Conservation (phyloP, 306 rosid species). For the Vigna unguiculata region DNA sequence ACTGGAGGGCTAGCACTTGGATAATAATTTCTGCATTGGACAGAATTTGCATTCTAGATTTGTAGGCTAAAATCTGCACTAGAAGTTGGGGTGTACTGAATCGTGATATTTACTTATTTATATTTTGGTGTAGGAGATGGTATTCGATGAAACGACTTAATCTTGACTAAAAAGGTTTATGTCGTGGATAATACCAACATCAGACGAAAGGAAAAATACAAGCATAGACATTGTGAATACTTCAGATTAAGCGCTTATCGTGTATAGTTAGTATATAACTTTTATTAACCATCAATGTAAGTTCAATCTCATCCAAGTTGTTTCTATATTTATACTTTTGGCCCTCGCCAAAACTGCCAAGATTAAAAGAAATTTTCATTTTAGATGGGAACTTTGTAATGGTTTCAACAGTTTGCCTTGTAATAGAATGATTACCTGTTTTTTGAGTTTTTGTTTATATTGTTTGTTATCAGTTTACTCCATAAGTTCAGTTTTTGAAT, state of each 20-base stretch:
- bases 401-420: conserved; percentile 42
- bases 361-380: conserved; percentile 42
- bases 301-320: conserved; percentile 45
- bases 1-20: background rate
- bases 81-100: conserved; percentile 16
- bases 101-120: conserved; percentile 1
- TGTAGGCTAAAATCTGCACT: conserved; percentile 15
- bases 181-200: conserved; percentile 70
- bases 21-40: background rate
- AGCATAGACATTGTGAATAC: conserved; percentile 66
- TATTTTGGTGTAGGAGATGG: conserved; percentile 72
- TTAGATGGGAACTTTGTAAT: conserved; percentile 39
- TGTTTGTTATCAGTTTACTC: background rate
- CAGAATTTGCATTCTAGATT: background rate
- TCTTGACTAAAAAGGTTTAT: conserved; percentile 35
- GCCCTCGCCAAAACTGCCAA: conserved; percentile 41
- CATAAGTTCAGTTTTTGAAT: background rate
- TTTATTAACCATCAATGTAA: conserved; percentile 49
- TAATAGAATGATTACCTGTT: background rate
- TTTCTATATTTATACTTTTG: conserved; percentile 29
- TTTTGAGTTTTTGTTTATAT: background rate
- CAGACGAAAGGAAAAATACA: conserved; percentile 47
- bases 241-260: conserved; percentile 53
- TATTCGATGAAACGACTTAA: conserved; percentile 80
- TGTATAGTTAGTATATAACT: conserved; percentile 57